These are phyloP conservation scores for Fusarium succisae DNA, from an alignment of 2,329 filamentous ascomycete species.

Conservation along the genomic window DNA sequence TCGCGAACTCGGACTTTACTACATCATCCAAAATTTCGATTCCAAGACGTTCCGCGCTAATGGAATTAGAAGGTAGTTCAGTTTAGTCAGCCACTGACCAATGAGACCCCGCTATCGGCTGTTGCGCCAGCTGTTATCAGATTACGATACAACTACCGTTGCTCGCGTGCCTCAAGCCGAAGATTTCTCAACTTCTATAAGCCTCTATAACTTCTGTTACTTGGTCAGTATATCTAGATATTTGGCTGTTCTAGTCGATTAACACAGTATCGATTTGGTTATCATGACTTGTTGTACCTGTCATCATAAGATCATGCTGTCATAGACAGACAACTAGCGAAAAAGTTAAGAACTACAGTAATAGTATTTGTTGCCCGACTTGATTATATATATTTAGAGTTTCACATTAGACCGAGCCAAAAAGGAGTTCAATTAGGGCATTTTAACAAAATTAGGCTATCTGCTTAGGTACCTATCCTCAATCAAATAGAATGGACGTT, in stretches of 20 bases:
- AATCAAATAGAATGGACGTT: too few relatives aligned
- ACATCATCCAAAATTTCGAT: constrained; percentile 46
- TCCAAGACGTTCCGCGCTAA: constrained; percentile 14
- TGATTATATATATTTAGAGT: not conserved
- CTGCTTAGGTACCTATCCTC: too few relatives aligned
- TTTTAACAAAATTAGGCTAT: not conserved
- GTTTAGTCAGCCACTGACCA: constrained; percentile 21
- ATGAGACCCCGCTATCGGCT: constrained; percentile 23
- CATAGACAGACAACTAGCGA: not conserved
- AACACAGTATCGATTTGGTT: not conserved
- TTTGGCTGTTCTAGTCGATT: not conserved
- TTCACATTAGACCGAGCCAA: not conserved
- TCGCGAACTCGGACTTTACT: constrained; percentile 44
- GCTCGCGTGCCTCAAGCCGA: constrained; percentile 13
- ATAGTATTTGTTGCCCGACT: not conserved
- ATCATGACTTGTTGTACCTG: not conserved
- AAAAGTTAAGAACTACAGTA: not conserved
- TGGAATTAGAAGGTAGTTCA: not conserved
- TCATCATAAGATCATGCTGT: not conserved
- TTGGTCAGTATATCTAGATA: not conserved
- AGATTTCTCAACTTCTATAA: not conserved
- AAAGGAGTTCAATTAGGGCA: not conserved
- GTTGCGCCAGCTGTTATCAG: constrained; percentile 26
- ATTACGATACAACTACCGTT: constrained; percentile 34
- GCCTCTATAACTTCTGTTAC: not conserved